These are phyloP conservation scores for Lophiostoma macrostomum DNA, from an alignment of 495 filamentous ascomycete species.

Conservation along the genomic window DNA sequence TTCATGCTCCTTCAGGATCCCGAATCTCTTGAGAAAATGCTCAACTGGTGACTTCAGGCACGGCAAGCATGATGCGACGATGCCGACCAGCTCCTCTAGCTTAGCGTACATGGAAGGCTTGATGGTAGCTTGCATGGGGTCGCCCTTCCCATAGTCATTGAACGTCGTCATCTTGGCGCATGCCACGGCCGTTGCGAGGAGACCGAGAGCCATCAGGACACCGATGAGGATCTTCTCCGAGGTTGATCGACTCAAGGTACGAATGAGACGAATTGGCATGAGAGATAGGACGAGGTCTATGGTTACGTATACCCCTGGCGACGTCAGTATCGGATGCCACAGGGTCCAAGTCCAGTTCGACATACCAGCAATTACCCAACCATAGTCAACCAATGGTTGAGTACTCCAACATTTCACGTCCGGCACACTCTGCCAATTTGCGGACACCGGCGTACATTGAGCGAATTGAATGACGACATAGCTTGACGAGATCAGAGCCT, in stretches of 20 bases:
- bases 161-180: slow-evolving; percentile 23
- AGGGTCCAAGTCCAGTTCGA: background rate
- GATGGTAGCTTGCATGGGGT: slow-evolving; percentile 22
- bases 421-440: slow-evolving; percentile 9
- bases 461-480: slow-evolving; percentile 18
- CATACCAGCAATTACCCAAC: slow-evolving; percentile 19
- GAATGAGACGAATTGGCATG: slow-evolving; percentile 17
- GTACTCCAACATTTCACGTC: slow-evolving; percentile 18
- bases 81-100: slow-evolving; percentile 23
- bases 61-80: slow-evolving; percentile 17
- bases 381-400: slow-evolving; percentile 7
- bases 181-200: slow-evolving; percentile 15
- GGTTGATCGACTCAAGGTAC: slow-evolving; percentile 3
- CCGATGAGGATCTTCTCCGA: slow-evolving; percentile 19
- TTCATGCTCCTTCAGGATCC: background rate
- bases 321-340: background rate
- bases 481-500: slow-evolving; percentile 7
- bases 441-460: slow-evolving; percentile 10
- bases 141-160: slow-evolving; percentile 6
- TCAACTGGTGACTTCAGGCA: slow-evolving; percentile 14
- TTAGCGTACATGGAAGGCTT: slow-evolving; percentile 22
- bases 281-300: slow-evolving; percentile 24
- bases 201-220: slow-evolving; percentile 20
- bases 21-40: slow-evolving; percentile 4
- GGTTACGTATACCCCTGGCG: slow-evolving; percentile 4